Base-by-base conservation (phyloP, 2,329 filamentous ascomycete genomes). In the Colletotrichum plurivorum region DNA sequence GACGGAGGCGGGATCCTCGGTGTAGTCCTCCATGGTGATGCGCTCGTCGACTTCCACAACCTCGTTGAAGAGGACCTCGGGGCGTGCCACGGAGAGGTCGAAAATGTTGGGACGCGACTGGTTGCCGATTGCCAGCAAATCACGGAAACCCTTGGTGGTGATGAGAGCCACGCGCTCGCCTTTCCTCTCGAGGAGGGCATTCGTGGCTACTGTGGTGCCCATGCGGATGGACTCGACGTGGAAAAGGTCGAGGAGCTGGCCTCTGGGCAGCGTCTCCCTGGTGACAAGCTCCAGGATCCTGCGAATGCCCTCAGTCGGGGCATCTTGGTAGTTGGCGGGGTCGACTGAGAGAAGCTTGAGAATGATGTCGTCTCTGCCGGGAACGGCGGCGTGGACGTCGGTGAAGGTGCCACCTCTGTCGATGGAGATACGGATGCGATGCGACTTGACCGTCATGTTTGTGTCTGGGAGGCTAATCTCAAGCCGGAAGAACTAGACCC, bases 131-230 rank as follows among this genome's bases (percentile, higher is more conserved):
- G 87, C 85, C 5, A 94, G 81, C 71, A 90, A 90, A 75, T 94
- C 92, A 71, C 89, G 88, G 81, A 94, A 94, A 0, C 92, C 92
- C 64, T 89, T 90, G 2, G 91, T 93, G 0, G 92, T 90, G 2
- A 94, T 84, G 74, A 94, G 85, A 0, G 91, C 92, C 71, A 92
- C 90, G 46, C 86, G 86, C 73, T 93, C 91, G 25, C 92, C 92
- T 76, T 94, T 94, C 48, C 92, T 82, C 76, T 94, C 92, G 1
- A 94, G 81, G n/a, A 94, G 80, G 1, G 92, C 92, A 77, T 94
- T 94, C 0, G 92, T 94, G 1, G 92, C 92, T 2, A 94, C 92
- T 0, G 92, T 94, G 0, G 92, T 94, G n/a, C 92, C 92, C 91
- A 94, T 94, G 22, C 92, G 89, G 74, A 94, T 93, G 65, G 89